Conservation (phyloP, 2,329 filamentous ascomycete genomes). For the Paecilomyces formosus region DNA sequence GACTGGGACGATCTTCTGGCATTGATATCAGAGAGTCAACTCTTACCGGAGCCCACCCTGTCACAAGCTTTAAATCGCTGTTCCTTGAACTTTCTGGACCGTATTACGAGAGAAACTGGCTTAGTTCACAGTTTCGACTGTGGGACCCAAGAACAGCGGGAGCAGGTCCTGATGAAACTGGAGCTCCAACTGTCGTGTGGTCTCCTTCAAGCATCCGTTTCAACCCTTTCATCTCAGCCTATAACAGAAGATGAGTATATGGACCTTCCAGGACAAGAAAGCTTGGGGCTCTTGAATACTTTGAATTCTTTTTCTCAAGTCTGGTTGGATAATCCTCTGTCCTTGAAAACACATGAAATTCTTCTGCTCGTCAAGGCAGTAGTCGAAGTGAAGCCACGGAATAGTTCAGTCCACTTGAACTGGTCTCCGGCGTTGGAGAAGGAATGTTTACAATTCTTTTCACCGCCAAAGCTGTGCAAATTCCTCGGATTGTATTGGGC, state of each 20-base stretch:
- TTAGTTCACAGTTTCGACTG: not conserved
- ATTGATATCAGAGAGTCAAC: not conserved
- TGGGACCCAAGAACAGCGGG: not conserved
- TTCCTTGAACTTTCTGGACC: not conserved
- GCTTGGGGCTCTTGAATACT: not conserved
- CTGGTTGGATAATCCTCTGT: constrained; percentile 24
- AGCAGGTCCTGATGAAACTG: not conserved
- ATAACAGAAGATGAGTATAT: not conserved
- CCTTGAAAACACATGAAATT: constrained; percentile 29
- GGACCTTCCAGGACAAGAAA: not conserved
- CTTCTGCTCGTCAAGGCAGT: constrained; percentile 26
- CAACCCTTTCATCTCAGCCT: not conserved
- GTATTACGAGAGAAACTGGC: not conserved
- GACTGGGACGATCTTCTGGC: not conserved
- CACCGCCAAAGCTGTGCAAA: constrained; percentile 19
- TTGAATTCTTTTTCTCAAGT: constrained; percentile 11
- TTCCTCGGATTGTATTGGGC: constrained; percentile 29
- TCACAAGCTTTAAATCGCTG: not conserved
- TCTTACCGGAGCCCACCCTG: not conserved
- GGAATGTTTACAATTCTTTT: not conserved
- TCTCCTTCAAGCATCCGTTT: not conserved
- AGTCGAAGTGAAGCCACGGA: constrained; percentile 26
- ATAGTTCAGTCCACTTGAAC: not conserved
- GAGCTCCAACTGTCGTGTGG: not conserved
- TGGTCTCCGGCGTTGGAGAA: not conserved